A percentile compares a stretch with the other conserved stretches of the same genome.
These are phyloP conservation scores for Saururus chinensis DNA, from an alignment of 164 flowering plant genomes.

Conservation along the genomic window DNA sequence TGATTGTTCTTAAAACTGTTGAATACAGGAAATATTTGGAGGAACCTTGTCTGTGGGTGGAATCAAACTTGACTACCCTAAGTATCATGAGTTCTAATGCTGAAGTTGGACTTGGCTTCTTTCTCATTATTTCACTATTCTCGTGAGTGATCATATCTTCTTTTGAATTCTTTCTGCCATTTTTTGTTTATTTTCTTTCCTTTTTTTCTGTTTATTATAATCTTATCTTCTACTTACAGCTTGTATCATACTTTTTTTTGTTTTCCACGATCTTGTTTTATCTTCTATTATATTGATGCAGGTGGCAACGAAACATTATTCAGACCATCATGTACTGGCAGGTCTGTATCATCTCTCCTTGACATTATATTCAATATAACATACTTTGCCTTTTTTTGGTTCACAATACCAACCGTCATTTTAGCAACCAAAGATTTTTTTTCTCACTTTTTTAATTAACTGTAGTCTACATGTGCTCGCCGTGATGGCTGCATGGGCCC, in stretches of 20 bases:
- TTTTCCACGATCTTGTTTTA: no score
- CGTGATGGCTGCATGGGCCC: no score
- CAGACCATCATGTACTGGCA: constrained; percentile 99
- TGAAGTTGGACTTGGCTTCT: constrained; percentile 87
- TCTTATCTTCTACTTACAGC: neutral
- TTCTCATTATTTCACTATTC: constrained; percentile 66
- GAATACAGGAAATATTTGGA: constrained; percentile 80
- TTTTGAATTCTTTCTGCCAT: neutral
- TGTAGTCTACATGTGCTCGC: no score
- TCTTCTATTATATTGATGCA: constrained; percentile 23
- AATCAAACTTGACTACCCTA: constrained; percentile 77
- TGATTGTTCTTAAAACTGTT: neutral
- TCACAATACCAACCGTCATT: no score
- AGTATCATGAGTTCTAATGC: constrained; percentile 82
- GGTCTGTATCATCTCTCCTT: constrained; percentile 29
- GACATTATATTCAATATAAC: neutral
- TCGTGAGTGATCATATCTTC: constrained; percentile 46
- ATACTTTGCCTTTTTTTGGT: no score
- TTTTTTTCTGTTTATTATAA: neutral
- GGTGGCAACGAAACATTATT: constrained; percentile 94
- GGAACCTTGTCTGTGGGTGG: constrained; percentile 90
- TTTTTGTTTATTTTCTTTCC: neutral
- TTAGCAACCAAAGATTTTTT: no score
- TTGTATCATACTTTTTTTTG: no score
- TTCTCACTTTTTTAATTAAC: no score